These are phyloP conservation scores for Bromus sterilis DNA, from an alignment of 176 grass and related monocot species.

Conservation along the genomic window DNA sequence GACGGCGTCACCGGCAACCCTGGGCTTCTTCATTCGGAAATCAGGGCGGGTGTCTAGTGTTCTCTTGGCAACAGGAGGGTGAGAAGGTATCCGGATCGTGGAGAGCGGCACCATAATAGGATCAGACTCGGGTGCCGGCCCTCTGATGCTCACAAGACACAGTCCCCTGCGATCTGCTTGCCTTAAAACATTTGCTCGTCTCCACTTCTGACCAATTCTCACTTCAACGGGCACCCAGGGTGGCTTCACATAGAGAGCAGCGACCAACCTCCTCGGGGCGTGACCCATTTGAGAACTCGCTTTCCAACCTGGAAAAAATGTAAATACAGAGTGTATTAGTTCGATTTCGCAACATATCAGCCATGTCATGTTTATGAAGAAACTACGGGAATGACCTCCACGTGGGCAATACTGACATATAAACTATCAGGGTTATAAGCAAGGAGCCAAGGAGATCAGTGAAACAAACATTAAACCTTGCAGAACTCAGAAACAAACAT, in stretches of 20 bases:
- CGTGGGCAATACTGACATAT: background rate
- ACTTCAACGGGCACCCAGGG: background rate
- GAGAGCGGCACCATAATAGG: background rate
- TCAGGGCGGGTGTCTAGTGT: background rate
- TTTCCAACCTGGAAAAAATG: background rate
- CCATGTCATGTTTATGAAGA: background rate
- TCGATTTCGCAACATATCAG: background rate
- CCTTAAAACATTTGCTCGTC: background rate
- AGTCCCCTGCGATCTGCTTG: conserved; percentile 17
- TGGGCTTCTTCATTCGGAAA: conserved; percentile 5
- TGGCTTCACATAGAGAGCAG: background rate
- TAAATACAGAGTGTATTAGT: background rate
- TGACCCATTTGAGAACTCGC: background rate
- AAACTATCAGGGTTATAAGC: background rate
- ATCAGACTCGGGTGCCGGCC: background rate
- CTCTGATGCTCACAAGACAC: conserved; percentile 8
- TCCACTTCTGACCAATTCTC: conserved; percentile 21
- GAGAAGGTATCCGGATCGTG: background rate
- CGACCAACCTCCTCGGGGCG: background rate
- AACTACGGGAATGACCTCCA: background rate
- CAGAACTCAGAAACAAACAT: background rate
- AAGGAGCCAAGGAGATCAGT: background rate
- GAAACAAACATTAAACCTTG: background rate
- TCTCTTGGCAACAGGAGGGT: background rate
- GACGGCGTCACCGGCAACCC: background rate